Evolutionary conservation across 305 asterid genomes (phyloP), one percentile per base, ranked within the genome.

Genomic region (Fraxinus sp.): DNA sequence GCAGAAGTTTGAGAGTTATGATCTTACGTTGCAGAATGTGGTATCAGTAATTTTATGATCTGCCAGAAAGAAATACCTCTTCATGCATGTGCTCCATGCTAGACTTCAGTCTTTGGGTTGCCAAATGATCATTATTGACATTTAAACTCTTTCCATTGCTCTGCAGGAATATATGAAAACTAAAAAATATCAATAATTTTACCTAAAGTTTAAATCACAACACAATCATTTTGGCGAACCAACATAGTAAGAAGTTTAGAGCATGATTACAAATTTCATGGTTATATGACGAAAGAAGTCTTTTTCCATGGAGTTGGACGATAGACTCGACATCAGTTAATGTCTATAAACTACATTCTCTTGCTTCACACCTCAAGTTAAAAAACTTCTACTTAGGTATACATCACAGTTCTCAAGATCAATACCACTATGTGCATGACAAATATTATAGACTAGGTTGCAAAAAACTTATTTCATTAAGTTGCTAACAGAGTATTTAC

Each of bases 81-180:
- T 93, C 97, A 71, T 91, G 94, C 82, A 95, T 88, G 85, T 93
- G 97, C 83, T 92, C 94, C 86, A 97, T 85, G 91, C 98, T 91
- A 78, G 97, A 93, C 88, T 87, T 92, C 88, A 97, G 85, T 83
- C 82, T 86, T 81, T 89, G 91, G 35, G 93, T 87, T 80, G 90
- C 88, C 83, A 84, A 86, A 77, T 74, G 83, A 52, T 89, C 90
- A 73, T 30, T 76, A 70, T 57, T 78, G 73, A 83, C 81, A 83
- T 84, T 85, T 32, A 77, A 77, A 66, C 78, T 81, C 78, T 86
- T 88, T 73, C 90, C 89, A 52, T 85, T 86, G 87, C 88, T 87
- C 81, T 79, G 85, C 39, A 76, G 76, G 59, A 82, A 66, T 59
- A 20, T 18, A 59, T 20, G 70, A 22, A 59, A 20, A 59, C 70